These are phyloP conservation scores for Phoenix dactylifera DNA, from an alignment of 176 grass and related monocot genomes.

Conservation along the genomic window DNA sequence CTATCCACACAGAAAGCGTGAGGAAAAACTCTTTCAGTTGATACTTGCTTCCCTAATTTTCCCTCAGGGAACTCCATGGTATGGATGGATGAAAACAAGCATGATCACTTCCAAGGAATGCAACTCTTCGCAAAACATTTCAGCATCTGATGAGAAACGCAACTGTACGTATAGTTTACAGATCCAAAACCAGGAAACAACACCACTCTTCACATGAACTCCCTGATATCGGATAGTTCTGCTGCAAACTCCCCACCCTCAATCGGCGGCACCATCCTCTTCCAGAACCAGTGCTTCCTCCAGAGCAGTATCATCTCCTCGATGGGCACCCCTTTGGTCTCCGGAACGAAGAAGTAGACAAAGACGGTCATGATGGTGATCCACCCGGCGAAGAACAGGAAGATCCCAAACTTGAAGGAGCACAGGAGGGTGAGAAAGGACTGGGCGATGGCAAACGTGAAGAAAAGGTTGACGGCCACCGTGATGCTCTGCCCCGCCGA, in stretches of 20 bases:
- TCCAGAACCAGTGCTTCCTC: slow-evolving; percentile 92
- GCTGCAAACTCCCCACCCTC: slow-evolving; percentile 27
- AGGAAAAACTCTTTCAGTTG: too few species aligned
- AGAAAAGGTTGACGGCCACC: slow-evolving; percentile 66
- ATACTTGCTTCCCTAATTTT: too few species aligned
- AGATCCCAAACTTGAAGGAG: slow-evolving; percentile 72
- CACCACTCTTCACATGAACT: not conserved
- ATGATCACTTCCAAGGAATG: too few species aligned
- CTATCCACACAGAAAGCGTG: too few species aligned
- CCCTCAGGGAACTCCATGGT: too few species aligned
- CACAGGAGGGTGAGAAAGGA: slow-evolving; percentile 66
- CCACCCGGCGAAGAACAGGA: slow-evolving; percentile 85
- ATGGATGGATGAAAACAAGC: too few species aligned
- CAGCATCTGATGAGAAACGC: not conserved
- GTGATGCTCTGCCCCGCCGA: slow-evolving; percentile 97
- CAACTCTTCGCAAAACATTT: too few species aligned
- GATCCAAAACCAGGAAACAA: not conserved
- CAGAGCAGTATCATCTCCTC: slow-evolving; percentile 83
- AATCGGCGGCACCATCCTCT: slow-evolving; percentile 41
- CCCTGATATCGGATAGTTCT: not conserved
- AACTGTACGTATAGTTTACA: not conserved
- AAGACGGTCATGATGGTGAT: slow-evolving; percentile 76
- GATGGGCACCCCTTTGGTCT: slow-evolving; percentile 85
- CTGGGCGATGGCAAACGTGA: slow-evolving; percentile 79
- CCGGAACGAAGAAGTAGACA: slow-evolving; percentile 58